Evolutionary conservation across 106 monocot species (phyloP), one percentile per base, ranked within the genome.

Genomic region (Alisma plantagoaquatica): DNA sequence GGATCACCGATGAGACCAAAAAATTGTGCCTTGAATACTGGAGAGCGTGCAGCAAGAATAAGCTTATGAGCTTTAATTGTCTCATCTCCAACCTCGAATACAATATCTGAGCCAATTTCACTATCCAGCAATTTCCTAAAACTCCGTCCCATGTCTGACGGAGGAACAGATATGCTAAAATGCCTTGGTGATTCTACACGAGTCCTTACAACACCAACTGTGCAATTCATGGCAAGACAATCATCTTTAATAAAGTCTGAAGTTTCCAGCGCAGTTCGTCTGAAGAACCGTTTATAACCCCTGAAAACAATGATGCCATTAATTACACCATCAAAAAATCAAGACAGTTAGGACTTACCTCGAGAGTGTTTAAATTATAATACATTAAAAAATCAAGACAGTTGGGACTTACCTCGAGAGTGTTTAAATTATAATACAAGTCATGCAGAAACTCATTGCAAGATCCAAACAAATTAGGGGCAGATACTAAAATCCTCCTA

Each of bases 171-270:
- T 27, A 66, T 57, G 21, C 31, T 57, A 17, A 56, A 57, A 20
- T 47, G 56, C 30, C 48, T 41, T 23, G 66, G 56, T 27, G 46
- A 25, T 57, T 48, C 66, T 26, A 49, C 41, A 18, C 66, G 66
- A 8, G 56, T 48, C 42, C 32, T 66, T 27, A 56, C 56, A 27
- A 66, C 48, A 26, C 56, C 56, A 20, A 66, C 57, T 5, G 66
- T 66, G 46, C 66, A 66, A 33, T 60, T 27, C 69, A 69, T 61
- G 4, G 60, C 41, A 52, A 69, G 60, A 69, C 52, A 69, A 41
- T 69, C 69, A 33, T 69, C 60, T 33, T 69, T 69, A 6, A 69
- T 22, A 45, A 44, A 69, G 45, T 69, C 69, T 51, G 69, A 69
- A 31, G 60, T 53, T 53, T 69, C 69, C 38, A 69, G 41, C 10